Conservation (phyloP, 1,139 yeast genomes). For the Nakaseomyces nivariensis region DNA sequence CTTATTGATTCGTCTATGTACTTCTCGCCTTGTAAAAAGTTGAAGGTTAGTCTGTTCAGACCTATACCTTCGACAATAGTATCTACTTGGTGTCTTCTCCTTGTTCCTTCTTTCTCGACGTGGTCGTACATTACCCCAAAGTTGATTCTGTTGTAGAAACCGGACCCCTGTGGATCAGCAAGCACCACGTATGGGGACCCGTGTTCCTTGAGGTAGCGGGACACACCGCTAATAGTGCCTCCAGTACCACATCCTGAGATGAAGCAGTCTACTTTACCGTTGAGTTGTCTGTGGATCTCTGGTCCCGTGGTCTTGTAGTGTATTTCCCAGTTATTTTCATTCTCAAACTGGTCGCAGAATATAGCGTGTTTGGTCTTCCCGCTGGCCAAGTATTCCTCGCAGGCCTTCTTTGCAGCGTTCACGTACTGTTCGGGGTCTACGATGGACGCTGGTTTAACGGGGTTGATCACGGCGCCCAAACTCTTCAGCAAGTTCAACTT, state of each 20-base stretch:
- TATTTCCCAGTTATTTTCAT: conserved; percentile 77
- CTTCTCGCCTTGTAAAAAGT: conserved; percentile 62
- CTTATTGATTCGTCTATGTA: conserved; percentile 70
- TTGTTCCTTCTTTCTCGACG: conserved; percentile 84
- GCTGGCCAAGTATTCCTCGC: conserved; percentile 36
- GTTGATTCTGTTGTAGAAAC: conserved; percentile 74
- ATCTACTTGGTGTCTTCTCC: conserved; percentile 94
- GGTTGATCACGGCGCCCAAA: conserved; percentile 78
- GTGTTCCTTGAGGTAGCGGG: conserved; percentile 54
- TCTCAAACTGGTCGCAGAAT: conserved; percentile 94
- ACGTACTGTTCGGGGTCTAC: conserved; percentile 92
- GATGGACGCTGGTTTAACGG: conserved; percentile 89
- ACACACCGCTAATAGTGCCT: conserved; percentile 56
- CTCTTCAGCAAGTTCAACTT: conserved; percentile 60
- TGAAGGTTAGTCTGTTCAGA: conserved; percentile 71
- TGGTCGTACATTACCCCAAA: conserved; percentile 88
- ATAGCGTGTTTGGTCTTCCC: conserved; percentile 37
- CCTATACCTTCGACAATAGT: conserved; percentile 94
- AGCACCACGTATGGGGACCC: conserved; percentile 41
- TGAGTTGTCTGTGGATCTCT: conserved; percentile 66
- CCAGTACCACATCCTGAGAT: conserved; percentile 67
- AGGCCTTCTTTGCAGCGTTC: conserved; percentile 68
- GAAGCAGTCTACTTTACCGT: conserved; percentile 57
- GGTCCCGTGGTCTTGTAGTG: conserved; percentile 87
- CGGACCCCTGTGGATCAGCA: conserved; percentile 96